phyloP scores from a whole-genome alignment of 1,284 basidiomycete genomes.

The Pholiota adiposa region DNA sequence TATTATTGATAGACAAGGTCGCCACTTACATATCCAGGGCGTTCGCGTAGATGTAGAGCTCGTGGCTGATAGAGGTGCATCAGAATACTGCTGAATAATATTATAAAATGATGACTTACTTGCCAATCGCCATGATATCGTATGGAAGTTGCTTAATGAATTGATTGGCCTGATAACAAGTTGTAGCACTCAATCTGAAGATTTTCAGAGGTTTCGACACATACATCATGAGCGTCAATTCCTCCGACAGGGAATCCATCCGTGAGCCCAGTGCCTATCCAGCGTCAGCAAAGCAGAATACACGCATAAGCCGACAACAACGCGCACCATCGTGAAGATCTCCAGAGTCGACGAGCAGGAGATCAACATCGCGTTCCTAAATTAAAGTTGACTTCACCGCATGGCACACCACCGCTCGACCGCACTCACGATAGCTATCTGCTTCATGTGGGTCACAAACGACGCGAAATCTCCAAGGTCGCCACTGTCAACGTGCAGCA shows the following conservation, averaged over 20 bases:
- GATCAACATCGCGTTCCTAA: slow-evolving; percentile 71
- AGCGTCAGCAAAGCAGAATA: slow-evolving; percentile 1
- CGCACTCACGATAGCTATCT: slow-evolving; percentile 56
- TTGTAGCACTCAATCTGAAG: not conserved
- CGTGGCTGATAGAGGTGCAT: slow-evolving; percentile 56
- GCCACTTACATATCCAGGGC: slow-evolving; percentile 71
- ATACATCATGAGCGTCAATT: slow-evolving; percentile 72
- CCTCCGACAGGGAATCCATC: slow-evolving; percentile 77
- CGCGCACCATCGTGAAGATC: slow-evolving; percentile 78
- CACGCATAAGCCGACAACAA: slow-evolving; percentile 23
- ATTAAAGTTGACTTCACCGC: not conserved
- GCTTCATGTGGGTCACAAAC: slow-evolving; percentile 83
- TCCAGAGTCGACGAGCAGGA: slow-evolving; percentile 74
- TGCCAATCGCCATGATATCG: slow-evolving; percentile 86
- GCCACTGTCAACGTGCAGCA: slow-evolving; percentile 43
- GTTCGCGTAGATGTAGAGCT: slow-evolving; percentile 81
- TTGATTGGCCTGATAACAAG: slow-evolving; percentile 56
- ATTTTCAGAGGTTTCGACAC: slow-evolving; percentile 13
- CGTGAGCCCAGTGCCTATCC: slow-evolving; percentile 66
- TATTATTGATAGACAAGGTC: slow-evolving; percentile 31
- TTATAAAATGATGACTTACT: slow-evolving; percentile 46
- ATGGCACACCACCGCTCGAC: not conserved
- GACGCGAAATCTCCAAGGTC: slow-evolving; percentile 83
- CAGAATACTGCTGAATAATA: not conserved
- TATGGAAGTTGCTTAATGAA: slow-evolving; percentile 80